A percentile compares a stretch with the other conserved stretches of the same genome.
Evolutionary conservation across 306 rosid species (phyloP).

Genomic region (barrel medic (Medicago truncatula)): DNA sequence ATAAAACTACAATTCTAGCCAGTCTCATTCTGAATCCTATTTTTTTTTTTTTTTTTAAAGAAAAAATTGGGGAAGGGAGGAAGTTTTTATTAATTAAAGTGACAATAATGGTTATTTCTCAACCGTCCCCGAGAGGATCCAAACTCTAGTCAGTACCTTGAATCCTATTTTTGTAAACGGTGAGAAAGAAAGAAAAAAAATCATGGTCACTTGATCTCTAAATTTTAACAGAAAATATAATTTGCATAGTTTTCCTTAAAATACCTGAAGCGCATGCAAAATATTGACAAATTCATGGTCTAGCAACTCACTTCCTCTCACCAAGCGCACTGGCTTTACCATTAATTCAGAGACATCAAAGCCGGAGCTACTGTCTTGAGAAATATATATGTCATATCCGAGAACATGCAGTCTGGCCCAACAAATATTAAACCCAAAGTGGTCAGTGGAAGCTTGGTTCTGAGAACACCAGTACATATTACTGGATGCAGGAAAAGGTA

Average conservation of each 20-base stretch:
- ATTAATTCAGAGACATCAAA: conserved; percentile 60
- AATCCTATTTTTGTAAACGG: too few species aligned
- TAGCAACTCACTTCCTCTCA: conserved; percentile 61
- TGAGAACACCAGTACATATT: conserved; percentile 88
- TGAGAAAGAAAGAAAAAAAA: too few species aligned
- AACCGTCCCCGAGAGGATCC: too few species aligned
- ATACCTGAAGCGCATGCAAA: conserved; percentile 96
- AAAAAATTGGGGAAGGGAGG: too few species aligned
- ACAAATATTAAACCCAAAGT: conserved; percentile 77
- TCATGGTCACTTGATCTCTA: neutral
- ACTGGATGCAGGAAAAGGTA: conserved; percentile 81
- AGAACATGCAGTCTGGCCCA: conserved; percentile 81
- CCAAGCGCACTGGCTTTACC: conserved; percentile 58
- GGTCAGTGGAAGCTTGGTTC: conserved; percentile 53
- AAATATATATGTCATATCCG: conserved; percentile 65
- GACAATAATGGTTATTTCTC: too few species aligned
- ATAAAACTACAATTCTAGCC: conserved; percentile 8
- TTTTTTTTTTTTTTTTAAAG: too few species aligned
- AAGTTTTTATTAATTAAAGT: too few species aligned
- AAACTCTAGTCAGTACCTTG: too few species aligned
- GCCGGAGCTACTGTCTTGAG: conserved; percentile 45
- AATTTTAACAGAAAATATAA: neutral
- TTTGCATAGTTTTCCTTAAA: conserved; percentile 11
- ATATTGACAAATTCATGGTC: conserved; percentile 67
- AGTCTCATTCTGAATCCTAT: too few species aligned